Percentiles rank a stretch among this genome's conserved stretches.
phyloP scores from a whole-genome alignment of 768 basidiomycete genomes.

The Solioccasus polychromus region DNA sequence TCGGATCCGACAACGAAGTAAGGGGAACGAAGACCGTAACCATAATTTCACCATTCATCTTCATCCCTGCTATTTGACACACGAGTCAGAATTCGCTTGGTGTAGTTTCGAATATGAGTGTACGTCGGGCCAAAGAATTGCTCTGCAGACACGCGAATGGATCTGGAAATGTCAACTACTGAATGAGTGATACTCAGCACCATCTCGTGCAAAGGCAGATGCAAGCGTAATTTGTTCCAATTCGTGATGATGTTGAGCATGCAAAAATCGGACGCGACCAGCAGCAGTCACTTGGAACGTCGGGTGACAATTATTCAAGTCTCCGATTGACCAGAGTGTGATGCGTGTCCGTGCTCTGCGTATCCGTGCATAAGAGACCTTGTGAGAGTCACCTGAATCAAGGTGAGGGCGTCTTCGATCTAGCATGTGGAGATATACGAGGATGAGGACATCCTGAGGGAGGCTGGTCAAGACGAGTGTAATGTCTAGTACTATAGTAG shows the following conservation, averaged over 20 bases:
- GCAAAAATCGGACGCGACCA: slow-evolving; percentile 34
- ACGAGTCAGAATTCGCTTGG: slow-evolving; percentile 10
- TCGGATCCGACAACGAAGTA: not conserved
- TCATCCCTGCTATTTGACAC: slow-evolving; percentile 19
- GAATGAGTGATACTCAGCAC: slow-evolving; percentile 11
- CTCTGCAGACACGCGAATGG: slow-evolving; percentile 18
- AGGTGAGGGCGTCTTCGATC: slow-evolving; percentile 43
- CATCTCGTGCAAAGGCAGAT: slow-evolving; percentile 13
- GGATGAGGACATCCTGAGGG: slow-evolving; percentile 45
- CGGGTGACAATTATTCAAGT: slow-evolving; percentile 24
- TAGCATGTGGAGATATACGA: slow-evolving; percentile 32
- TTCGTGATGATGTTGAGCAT: slow-evolving; percentile 27
- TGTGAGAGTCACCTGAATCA: slow-evolving; percentile 45
- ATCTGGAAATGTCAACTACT: slow-evolving; percentile 10
- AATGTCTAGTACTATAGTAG: not conserved
- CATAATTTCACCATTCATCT: slow-evolving; percentile 24
- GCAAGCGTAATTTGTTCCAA: slow-evolving; percentile 20
- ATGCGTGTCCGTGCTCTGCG: slow-evolving; percentile 32
- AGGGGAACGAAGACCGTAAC: slow-evolving; percentile 10
- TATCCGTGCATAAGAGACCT: not conserved
- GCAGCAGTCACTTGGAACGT: slow-evolving; percentile 29
- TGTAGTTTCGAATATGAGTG: slow-evolving; percentile 18
- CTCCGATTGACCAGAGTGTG: slow-evolving; percentile 43
- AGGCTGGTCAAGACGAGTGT: slow-evolving; percentile 28
- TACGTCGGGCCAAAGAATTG: not conserved